Base-by-base conservation (phyloP, 345 rosid genomes). In the Angophora floribunda region DNA sequence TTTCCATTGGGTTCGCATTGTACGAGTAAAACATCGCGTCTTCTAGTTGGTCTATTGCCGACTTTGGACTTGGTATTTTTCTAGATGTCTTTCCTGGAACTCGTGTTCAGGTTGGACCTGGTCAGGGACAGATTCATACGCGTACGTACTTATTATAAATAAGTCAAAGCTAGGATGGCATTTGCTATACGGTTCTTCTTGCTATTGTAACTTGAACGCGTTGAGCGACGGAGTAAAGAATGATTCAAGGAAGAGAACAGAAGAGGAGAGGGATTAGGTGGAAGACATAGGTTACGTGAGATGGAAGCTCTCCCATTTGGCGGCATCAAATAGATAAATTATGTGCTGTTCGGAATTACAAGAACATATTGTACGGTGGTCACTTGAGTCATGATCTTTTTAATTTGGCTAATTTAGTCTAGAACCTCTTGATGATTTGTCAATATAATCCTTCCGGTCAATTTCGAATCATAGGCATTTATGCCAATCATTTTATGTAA, bases 401-500 rank as follows among this genome's bases (percentile, higher is more conserved):
- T 2, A 30, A 17, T 36, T 36, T 17, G 11, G 6, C 13, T 22
- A 9, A 67, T 67, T 32, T 16, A 67, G 12, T 16, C 44, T 32
- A 9, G 0, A 32, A 41, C 2, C 7, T 1, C n/a, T 32, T 67
- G 22, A 67, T 1, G 4, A 67, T 32, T 67, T 67, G 9, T 8
- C 5, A 32, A 32, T 67, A 8, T 32, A 16, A 6, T 67, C 41
- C 3, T 67, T 67, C 5, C 1, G 3, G 4, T 67, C 0, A 30
- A 32, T 67, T 30, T 67, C 30, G 1, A 32, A 67, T 67, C 0
- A 0, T 13, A 15, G 4, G 32, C 2, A 19, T 70, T 19, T 6
- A 70, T 0, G 1, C 1, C 6, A 0, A 2, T 16, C 5, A 9
- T 70, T 26, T 5, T 8, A 9, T 11, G 4, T 70, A 2, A 70